A percentile compares a stretch with the other conserved stretches of the same genome.
These are phyloP conservation scores for Agaricus bisporus DNA, from an alignment of 768 basidiomycete genomes.

Conservation along the genomic window DNA sequence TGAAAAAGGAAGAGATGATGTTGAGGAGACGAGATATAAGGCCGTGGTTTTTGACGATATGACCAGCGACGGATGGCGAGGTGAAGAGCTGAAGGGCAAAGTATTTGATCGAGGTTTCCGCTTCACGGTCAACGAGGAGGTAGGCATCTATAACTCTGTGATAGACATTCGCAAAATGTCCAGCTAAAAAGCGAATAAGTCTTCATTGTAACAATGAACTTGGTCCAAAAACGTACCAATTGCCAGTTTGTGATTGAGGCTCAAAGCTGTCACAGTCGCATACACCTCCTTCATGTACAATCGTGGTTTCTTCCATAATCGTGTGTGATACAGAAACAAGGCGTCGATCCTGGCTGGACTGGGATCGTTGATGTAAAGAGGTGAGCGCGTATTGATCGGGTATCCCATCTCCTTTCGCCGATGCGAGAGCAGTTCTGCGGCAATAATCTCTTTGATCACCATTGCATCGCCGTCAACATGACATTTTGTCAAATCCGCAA, in stretches of 20 bases:
- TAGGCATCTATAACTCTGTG: conserved; percentile 85
- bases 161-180: conserved; percentile 82
- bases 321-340: conserved; percentile 75
- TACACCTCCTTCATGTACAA: conserved; percentile 80
- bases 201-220: neutral
- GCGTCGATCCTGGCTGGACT: conserved; percentile 65
- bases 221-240: conserved; percentile 50
- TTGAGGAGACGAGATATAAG: conserved; percentile 73
- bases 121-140: conserved; percentile 87
- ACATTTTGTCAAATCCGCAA: conserved; percentile 72
- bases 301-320: conserved; percentile 81
- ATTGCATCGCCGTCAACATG: conserved; percentile 62
- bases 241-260: conserved; percentile 66
- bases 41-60: conserved; percentile 68
- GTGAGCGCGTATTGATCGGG: conserved; percentile 21
- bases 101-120: conserved; percentile 92
- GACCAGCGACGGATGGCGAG: conserved; percentile 75
- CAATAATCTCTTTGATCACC: conserved; percentile 67
- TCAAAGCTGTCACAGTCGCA: conserved; percentile 64
- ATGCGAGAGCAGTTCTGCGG: conserved; percentile 59
- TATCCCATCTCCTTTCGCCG: conserved; percentile 39
- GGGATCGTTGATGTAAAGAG: conserved; percentile 34
- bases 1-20: conserved; percentile 89
- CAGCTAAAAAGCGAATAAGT: conserved; percentile 38
- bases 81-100: conserved; percentile 92